A percentile compares a stretch with the other conserved stretches of the same genome.
These are phyloP conservation scores for Plectranthus barbatus DNA, from an alignment of 257 asterid genomes.

Conservation along the genomic window DNA sequence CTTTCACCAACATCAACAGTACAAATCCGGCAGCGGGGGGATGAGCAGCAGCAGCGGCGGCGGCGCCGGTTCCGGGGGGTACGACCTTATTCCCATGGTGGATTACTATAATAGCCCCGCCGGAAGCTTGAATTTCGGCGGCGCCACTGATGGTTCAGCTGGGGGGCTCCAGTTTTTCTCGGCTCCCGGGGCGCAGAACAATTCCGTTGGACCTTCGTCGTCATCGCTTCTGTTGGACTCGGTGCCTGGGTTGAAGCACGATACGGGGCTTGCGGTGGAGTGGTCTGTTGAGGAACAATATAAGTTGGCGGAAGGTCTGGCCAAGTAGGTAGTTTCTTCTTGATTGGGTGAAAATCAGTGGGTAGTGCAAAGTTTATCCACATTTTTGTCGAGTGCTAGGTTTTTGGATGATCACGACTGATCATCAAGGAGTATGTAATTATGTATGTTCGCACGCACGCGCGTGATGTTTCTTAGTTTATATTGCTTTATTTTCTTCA, in stretches of 20 bases:
- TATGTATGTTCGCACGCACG: not conserved
- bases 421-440: not conserved
- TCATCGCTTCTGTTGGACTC: slow-evolving; percentile 47
- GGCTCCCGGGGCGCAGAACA: slow-evolving; percentile 28
- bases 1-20: slow-evolving; percentile 33
- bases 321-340: slow-evolving; percentile 68
- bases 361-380: not conserved
- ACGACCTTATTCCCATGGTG: slow-evolving; percentile 29
- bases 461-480: not conserved
- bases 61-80: slow-evolving; percentile 32
- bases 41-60: slow-evolving; percentile 27
- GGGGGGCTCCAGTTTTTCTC: slow-evolving; percentile 40
- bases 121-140: slow-evolving; percentile 22
- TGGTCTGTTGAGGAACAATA: slow-evolving; percentile 78
- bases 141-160: slow-evolving; percentile 19
- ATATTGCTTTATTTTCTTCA: not conserved
- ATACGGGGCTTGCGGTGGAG: slow-evolving; percentile 72
- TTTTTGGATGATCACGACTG: not conserved
- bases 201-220: slow-evolving; percentile 23
- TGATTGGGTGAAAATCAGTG: not conserved
- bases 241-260: slow-evolving; percentile 77
- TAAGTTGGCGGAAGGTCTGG: slow-evolving; percentile 77
- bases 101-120: slow-evolving; percentile 33
- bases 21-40: slow-evolving; percentile 36
- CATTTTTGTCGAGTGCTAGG: not conserved